A percentile compares a stretch with the other conserved stretches of the same genome.
Evolutionary conservation across 352 stramenopile species (phyloP).

Genomic region (Pythium utonaiense): DNA sequence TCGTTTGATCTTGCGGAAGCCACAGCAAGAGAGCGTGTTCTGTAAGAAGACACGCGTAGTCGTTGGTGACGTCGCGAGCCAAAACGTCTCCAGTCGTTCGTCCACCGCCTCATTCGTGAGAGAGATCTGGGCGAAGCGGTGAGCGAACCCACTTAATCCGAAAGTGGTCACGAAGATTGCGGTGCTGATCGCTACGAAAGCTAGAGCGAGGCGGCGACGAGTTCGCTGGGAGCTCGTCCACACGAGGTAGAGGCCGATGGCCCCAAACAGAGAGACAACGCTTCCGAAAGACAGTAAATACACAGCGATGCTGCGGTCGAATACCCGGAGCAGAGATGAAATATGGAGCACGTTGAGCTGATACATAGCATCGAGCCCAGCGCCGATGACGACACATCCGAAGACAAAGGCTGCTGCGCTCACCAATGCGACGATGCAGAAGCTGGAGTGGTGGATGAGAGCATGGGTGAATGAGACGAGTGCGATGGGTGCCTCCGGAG

Average conservation of each 20-base stretch:
- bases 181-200: constrained; percentile 32
- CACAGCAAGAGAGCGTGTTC: constrained; percentile 24
- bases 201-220: constrained; percentile 19
- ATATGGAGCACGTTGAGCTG: constrained; percentile 70
- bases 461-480: constrained; percentile 12
- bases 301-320: constrained; percentile 47
- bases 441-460: constrained; percentile 13
- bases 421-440: constrained; percentile 19
- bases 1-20: constrained; percentile 21
- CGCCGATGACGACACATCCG: constrained; percentile 38
- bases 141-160: constrained; percentile 34
- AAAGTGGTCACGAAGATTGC: constrained; percentile 44
- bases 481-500: neutral
- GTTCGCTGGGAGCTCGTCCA: constrained; percentile 12
- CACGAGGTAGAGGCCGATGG: constrained; percentile 28
- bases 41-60: constrained; percentile 26
- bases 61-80: constrained; percentile 11
- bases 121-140: constrained; percentile 29
- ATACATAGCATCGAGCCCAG: constrained; percentile 53
- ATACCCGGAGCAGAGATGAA: constrained; percentile 48
- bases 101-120: constrained; percentile 17
- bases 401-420: constrained; percentile 27
- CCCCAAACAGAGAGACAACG: constrained; percentile 32
- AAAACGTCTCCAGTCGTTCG: constrained; percentile 19
- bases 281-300: constrained; percentile 46